Conservation (phyloP, 306 rosid species). For the Dalbergia oliveri region DNA sequence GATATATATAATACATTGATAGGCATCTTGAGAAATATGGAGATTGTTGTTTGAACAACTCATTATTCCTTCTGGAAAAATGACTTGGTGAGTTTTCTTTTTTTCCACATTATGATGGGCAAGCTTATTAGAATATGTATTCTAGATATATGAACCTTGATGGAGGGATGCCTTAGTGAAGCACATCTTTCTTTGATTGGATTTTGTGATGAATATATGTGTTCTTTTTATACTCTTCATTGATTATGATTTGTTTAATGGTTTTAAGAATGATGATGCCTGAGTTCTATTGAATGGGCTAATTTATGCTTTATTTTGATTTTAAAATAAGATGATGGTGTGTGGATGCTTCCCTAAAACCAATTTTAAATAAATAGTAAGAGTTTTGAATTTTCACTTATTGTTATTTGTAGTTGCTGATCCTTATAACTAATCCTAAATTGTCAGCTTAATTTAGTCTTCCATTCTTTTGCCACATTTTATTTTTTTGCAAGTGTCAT, state of each 20-base stretch:
- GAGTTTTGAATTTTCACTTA: too few relatives aligned
- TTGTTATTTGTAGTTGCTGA: too few relatives aligned
- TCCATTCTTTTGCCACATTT: too few relatives aligned
- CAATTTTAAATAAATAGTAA: too few relatives aligned
- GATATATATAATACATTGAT: too few relatives aligned
- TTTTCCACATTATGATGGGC: slow-evolving; percentile 51
- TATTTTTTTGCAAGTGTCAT: too few relatives aligned
- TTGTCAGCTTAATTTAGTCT: too few relatives aligned
- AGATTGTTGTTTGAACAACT: too few relatives aligned
- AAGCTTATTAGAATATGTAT: slow-evolving; percentile 52
- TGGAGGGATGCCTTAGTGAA: slow-evolving; percentile 59
- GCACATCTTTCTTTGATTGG: not conserved
- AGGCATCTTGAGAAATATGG: too few relatives aligned
- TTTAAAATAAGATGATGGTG: not conserved
- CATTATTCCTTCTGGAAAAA: not conserved
- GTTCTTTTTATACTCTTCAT: too few relatives aligned
- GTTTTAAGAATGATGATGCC: not conserved
- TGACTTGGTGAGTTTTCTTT: not conserved
- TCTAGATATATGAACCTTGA: slow-evolving; percentile 50
- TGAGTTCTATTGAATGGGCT: not conserved
- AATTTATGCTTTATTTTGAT: slow-evolving; percentile 19
- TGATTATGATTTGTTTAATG: not conserved
- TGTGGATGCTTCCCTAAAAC: not conserved
- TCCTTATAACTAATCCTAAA: too few relatives aligned
- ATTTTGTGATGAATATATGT: too few relatives aligned